Evolutionary conservation across 139 green algal species (phyloP).

Genomic region (Micractinium sp.): DNA sequence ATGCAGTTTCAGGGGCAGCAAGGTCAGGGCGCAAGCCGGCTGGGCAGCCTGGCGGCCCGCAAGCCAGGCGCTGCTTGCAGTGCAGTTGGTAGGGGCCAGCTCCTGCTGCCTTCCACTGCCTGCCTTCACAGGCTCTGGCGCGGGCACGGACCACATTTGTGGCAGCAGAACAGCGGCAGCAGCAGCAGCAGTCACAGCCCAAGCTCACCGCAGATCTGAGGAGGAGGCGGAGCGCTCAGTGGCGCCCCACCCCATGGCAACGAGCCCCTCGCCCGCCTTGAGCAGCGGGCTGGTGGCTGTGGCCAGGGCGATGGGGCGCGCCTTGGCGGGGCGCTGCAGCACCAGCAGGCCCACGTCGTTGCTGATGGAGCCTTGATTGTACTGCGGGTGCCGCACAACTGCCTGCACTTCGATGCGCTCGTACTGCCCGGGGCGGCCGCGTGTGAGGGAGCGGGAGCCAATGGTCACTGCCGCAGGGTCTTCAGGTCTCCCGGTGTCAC

Average conservation of each 20-base stretch:
- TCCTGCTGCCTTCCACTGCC: no score
- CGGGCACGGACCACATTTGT: no score
- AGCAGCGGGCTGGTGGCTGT: not conserved
- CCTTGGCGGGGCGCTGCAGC: not conserved
- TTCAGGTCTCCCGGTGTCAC: not conserved
- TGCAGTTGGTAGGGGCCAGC: no score
- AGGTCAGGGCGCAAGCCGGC: not conserved
- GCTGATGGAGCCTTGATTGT: not conserved
- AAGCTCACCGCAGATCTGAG: not conserved
- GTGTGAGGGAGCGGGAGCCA: not conserved
- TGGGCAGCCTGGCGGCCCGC: no score
- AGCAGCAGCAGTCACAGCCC: not conserved
- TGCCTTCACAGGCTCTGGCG: no score
- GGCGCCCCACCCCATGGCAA: not conserved
- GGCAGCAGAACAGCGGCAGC: no score
- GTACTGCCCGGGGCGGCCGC: not conserved
- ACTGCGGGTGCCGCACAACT: not conserved
- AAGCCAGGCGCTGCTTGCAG: no score
- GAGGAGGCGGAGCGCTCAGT: not conserved
- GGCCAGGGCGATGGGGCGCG: not conserved
- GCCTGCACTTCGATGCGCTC: not conserved
- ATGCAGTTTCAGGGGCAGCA: no score
- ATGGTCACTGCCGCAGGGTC: not conserved
- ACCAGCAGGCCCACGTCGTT: conserved; percentile 4
- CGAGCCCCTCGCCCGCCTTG: not conserved